Conservation (phyloP, 768 basidiomycete genomes). For the Macrolepiota dolichaula region DNA sequence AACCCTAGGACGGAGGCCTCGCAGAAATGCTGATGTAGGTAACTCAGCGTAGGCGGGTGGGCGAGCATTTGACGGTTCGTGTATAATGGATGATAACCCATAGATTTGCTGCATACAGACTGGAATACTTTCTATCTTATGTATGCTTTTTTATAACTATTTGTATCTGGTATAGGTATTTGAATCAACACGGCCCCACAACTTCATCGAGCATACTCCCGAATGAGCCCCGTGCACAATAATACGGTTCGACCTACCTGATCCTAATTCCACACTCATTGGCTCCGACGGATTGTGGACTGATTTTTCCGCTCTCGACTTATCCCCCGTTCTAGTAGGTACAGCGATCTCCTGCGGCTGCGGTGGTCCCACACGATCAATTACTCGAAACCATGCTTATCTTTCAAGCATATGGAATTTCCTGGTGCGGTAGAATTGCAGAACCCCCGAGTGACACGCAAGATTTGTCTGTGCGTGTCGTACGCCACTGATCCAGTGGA, state of each 20-base stretch:
- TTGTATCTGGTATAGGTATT: neutral
- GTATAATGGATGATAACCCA: neutral
- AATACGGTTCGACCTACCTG: neutral
- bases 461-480: neutral
- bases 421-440: too few species aligned
- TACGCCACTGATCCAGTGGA: neutral
- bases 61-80: neutral
- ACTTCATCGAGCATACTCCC: too few species aligned
- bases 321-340: neutral
- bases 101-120: neutral
- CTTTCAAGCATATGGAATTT: too few species aligned
- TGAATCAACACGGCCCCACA: neutral
- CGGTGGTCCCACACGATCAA: too few species aligned
- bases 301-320: neutral
- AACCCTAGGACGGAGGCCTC: constrained; percentile 26
- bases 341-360: too few species aligned
- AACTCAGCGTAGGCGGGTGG: constrained; percentile 5
- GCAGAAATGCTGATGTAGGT: constrained; percentile 14
- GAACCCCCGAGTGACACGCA: neutral
- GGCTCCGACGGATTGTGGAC: neutral
- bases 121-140: constrained; percentile 2
- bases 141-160: constrained; percentile 2
- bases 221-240: too few species aligned
- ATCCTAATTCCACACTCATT: neutral
- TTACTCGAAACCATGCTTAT: too few species aligned